Evolutionary conservation across 495 filamentous ascomycete genomes (phyloP).

Genomic region (Daldinia caldariorum): DNA sequence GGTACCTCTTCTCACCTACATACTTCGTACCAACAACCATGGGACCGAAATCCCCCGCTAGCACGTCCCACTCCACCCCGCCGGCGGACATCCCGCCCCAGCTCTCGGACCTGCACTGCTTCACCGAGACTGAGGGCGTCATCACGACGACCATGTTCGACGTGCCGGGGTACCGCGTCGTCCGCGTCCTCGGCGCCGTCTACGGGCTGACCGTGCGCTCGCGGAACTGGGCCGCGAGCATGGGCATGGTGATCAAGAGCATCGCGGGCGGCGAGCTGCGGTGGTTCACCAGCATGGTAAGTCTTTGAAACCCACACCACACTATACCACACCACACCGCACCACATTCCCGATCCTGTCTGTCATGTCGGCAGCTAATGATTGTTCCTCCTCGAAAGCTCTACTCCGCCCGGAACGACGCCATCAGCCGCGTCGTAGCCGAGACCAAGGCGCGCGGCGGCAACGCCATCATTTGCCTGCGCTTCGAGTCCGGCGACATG

Average conservation of each 20-base stretch:
- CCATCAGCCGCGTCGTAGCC: slow-evolving; percentile 62
- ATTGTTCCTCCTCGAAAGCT: no score
- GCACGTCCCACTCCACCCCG: slow-evolving; percentile 8
- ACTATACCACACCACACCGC: no score
- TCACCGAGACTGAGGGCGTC: slow-evolving; percentile 68
- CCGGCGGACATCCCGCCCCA: slow-evolving; percentile 47
- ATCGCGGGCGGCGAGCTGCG: slow-evolving; percentile 66
- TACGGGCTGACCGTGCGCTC: slow-evolving; percentile 69
- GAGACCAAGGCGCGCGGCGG: slow-evolving; percentile 67
- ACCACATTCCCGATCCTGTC: no score
- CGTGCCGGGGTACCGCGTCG: slow-evolving; percentile 66
- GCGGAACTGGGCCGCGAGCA: slow-evolving; percentile 57
- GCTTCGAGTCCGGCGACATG: slow-evolving; percentile 63
- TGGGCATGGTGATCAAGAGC: slow-evolving; percentile 60
- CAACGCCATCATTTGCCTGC: slow-evolving; percentile 67
- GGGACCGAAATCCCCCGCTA: no score
- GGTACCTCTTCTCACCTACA: no score
- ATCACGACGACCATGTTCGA: slow-evolving; percentile 63
- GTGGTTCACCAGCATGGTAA: slow-evolving; percentile 63
- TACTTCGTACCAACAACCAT: no score
- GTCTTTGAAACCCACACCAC: no score
- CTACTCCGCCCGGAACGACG: slow-evolving; percentile 65
- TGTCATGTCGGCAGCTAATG: no score
- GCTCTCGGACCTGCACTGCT: slow-evolving; percentile 61
- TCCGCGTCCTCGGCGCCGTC: slow-evolving; percentile 65